Conservation (phyloP, 2,329 filamentous ascomycete species). For the Claviceps maximensis region DNA sequence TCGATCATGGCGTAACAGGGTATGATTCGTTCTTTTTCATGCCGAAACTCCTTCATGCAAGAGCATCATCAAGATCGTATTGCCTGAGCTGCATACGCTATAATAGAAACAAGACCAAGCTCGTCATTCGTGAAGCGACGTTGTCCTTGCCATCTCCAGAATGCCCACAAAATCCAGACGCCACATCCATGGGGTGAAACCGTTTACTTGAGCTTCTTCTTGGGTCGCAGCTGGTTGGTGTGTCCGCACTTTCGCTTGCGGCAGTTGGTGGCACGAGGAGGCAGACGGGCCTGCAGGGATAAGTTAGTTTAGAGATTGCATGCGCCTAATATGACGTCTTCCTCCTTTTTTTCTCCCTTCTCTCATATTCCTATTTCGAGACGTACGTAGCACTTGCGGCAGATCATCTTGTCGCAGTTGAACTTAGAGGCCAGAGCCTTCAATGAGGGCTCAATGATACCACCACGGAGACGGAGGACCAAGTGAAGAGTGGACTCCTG, state of each 20-base stretch:
- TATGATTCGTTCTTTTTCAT: not conserved
- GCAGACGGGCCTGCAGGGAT: slow-evolving; percentile 57
- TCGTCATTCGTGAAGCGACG: slow-evolving; percentile 22
- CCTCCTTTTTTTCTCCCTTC: not conserved
- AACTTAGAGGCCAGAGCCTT: slow-evolving; percentile 98
- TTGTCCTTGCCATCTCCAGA: slow-evolving; percentile 23
- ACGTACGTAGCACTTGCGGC: slow-evolving; percentile 99
- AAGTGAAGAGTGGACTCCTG: slow-evolving; percentile 97
- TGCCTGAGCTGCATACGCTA: slow-evolving; percentile 27
- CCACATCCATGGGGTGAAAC: slow-evolving; percentile 27
- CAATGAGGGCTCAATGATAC: slow-evolving; percentile 97
- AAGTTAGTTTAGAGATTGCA: slow-evolving; percentile 6
- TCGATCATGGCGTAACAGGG: not conserved
- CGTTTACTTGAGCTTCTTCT: slow-evolving; percentile 95
- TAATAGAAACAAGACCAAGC: slow-evolving; percentile 26
- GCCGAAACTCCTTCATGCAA: slow-evolving; percentile 11
- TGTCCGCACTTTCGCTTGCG: slow-evolving; percentile 99
- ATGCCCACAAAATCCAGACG: slow-evolving; percentile 32
- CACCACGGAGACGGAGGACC: slow-evolving; percentile 96
- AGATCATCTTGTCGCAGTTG: slow-evolving; percentile 99
- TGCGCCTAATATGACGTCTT: not conserved
- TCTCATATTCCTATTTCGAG: not conserved
- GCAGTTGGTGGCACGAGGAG: slow-evolving; percentile 99
- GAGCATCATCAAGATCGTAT: slow-evolving; percentile 25
- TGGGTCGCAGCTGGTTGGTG: slow-evolving; percentile 99